Base-by-base conservation (phyloP, 106 monocot species). In the Narthecium ossifragum region DNA sequence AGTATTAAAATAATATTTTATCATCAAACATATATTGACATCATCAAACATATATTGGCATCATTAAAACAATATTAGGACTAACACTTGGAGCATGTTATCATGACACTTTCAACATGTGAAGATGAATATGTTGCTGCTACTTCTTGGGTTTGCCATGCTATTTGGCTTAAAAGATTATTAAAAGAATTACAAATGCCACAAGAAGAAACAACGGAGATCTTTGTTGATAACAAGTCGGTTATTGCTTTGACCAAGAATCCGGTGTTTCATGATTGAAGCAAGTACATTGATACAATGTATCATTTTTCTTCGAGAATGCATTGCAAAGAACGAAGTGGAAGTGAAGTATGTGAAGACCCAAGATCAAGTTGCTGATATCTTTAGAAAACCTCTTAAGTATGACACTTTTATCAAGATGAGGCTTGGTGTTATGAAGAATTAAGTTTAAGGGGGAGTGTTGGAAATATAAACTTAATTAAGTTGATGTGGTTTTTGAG, bases 51-150 rank as follows among this genome's bases (percentile, higher is more conserved):
- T n/a, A n/a, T n/a, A n/a, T n/a, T n/a, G n/a, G n/a, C n/a, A n/a
- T n/a, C n/a, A n/a, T n/a, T n/a, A n/a, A n/a, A n/a, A n/a, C n/a
- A n/a, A n/a, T n/a, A n/a, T n/a, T n/a, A n/a, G n/a, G n/a, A n/a
- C 25, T 2, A 7, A 24, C 26, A 21, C 6, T 5, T 26, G 27
- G 26, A 53, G 15, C 1, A 53, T 9, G 6, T 3, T 3, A 15
- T 28, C 3, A 26, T 53, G n/a, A 15, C 27, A 4, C 53, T 26
- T 3, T 53, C 53, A 2, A 26, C 5, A 9, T 25, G 26, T 28
- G 5, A 53, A 28, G 53, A 21, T 8, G 53, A 53, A 26, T 53
- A 53, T 15, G 27, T 53, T 26, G 52, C 53, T 26, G 53, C 53
- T 28, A 28, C 53, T 3, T 7, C 53, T 10, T 25, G 12, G 6